phyloP scores from a whole-genome alignment of 2,329 filamentous ascomycete genomes.

The Alternaria incomplexa region DNA sequence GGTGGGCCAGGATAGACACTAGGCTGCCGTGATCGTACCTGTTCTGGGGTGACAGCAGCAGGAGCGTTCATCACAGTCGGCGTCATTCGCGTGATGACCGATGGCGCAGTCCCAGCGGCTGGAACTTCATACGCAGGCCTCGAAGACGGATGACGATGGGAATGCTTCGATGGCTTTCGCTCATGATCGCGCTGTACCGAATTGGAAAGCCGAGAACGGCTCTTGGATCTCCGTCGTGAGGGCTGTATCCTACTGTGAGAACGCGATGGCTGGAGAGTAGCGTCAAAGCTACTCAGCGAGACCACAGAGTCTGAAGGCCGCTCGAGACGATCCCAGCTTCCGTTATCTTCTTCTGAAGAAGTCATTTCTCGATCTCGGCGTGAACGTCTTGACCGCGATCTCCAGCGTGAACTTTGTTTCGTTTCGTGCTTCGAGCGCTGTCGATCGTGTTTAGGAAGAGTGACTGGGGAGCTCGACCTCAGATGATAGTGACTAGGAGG shows the following conservation, averaged over 20 bases:
- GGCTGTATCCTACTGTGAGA: slow-evolving; percentile 9
- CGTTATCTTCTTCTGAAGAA: slow-evolving; percentile 14
- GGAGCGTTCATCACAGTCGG: slow-evolving; percentile 14
- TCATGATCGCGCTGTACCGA: neutral
- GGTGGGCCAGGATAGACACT: neutral
- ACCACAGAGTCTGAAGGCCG: slow-evolving; percentile 7
- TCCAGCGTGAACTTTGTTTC: neutral
- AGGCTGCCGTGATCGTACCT: neutral
- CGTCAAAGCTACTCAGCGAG: slow-evolving; percentile 16
- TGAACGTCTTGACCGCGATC: neutral
- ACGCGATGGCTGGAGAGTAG: slow-evolving; percentile 14
- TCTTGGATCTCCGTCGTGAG: neutral
- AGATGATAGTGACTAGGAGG: neutral
- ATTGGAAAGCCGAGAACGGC: neutral
- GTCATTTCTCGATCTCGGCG: neutral
- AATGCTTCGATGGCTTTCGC: slow-evolving; percentile 1
- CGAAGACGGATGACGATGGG: neutral
- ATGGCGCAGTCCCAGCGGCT: neutral
- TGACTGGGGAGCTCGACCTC: neutral
- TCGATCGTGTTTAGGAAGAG: neutral
- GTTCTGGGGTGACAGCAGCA: neutral
- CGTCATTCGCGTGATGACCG: neutral
- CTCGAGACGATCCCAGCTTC: slow-evolving; percentile 8
- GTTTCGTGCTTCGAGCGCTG: neutral
- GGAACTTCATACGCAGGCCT: neutral